These are phyloP conservation scores for Berkeleyomyces rouxiae DNA, from an alignment of 2,329 filamentous ascomycete species.

Conservation along the genomic window DNA sequence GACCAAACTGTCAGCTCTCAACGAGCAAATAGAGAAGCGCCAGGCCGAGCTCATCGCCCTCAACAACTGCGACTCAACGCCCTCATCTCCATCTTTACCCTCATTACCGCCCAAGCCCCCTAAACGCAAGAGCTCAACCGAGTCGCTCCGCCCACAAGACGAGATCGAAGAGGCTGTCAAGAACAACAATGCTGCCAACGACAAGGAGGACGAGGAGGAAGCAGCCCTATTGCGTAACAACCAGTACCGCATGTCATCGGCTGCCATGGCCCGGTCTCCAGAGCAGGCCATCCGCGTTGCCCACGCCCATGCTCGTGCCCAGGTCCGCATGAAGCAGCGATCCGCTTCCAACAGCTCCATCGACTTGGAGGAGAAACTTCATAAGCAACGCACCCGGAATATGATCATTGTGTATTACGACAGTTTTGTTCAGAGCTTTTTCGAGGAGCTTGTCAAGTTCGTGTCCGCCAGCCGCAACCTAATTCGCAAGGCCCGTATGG, in stretches of 20 bases:
- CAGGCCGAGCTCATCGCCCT: constrained; percentile 42
- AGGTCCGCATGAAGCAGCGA: constrained; percentile 33
- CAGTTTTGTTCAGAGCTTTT: constrained; percentile 64
- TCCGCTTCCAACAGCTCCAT: constrained; percentile 36
- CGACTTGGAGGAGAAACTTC: constrained; percentile 23
- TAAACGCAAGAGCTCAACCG: constrained; percentile 35
- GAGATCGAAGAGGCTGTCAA: constrained; percentile 20
- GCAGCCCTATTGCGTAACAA: neutral
- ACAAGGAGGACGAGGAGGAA: constrained; percentile 3
- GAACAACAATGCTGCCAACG: constrained; percentile 13
- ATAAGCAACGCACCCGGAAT: constrained; percentile 50
- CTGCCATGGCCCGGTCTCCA: constrained; percentile 26
- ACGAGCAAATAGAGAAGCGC: constrained; percentile 41
- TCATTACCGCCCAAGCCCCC: constrained; percentile 22
- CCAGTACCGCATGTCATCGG: constrained; percentile 14
- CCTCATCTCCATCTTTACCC: neutral
- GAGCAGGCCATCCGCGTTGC: constrained; percentile 30
- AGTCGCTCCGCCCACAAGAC: constrained; percentile 35
- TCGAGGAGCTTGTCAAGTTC: constrained; percentile 68
- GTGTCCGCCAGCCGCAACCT: constrained; percentile 67
- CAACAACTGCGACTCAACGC: constrained; percentile 15
- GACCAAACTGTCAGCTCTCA: constrained; percentile 41
- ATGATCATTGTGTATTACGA: constrained; percentile 90
- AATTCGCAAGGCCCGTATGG: constrained; percentile 77
- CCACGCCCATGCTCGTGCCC: constrained; percentile 29